Conservation (phyloP, 768 basidiomycete genomes). For the Pulveroboletus sp. region DNA sequence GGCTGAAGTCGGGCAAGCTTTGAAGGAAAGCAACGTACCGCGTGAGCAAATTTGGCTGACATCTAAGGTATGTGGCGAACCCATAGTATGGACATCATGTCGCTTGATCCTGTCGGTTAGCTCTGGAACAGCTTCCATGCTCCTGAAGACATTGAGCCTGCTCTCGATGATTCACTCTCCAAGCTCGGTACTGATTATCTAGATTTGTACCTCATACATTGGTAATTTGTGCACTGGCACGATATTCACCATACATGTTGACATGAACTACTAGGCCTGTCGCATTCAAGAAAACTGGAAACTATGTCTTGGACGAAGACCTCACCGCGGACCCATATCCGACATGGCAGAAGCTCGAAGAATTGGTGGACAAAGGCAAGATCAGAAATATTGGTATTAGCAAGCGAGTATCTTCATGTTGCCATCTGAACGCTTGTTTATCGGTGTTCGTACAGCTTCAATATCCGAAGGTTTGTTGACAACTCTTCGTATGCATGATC, state of each 20-base stretch:
- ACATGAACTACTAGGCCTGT: constrained; percentile 47
- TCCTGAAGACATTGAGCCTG: constrained; percentile 67
- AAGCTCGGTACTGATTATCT: constrained; percentile 68
- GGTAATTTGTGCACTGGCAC: constrained; percentile 41
- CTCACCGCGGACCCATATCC: constrained; percentile 71
- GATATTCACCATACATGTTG: not conserved
- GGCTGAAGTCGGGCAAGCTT: constrained; percentile 62
- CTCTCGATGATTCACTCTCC: constrained; percentile 62
- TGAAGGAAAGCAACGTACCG: constrained; percentile 56
- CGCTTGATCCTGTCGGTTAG: constrained; percentile 25
- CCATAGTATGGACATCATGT: not conserved
- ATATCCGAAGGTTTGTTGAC: constrained; percentile 43
- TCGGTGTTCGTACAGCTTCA: constrained; percentile 44
- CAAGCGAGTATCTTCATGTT: constrained; percentile 49
- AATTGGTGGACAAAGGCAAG: constrained; percentile 74
- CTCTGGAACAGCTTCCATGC: constrained; percentile 79
- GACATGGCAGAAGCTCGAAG: constrained; percentile 80
- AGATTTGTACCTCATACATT: constrained; percentile 81
- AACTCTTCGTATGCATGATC: not conserved
- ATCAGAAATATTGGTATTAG: constrained; percentile 78
- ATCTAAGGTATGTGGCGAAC: constrained; percentile 41
- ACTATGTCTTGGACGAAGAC: constrained; percentile 45
- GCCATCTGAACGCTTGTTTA: not conserved
- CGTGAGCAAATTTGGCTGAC: constrained; percentile 69
- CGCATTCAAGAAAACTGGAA: constrained; percentile 58